These are phyloP conservation scores for Phytopythium mirpurense DNA, from an alignment of 352 stramenopile species.

Conservation along the genomic window DNA sequence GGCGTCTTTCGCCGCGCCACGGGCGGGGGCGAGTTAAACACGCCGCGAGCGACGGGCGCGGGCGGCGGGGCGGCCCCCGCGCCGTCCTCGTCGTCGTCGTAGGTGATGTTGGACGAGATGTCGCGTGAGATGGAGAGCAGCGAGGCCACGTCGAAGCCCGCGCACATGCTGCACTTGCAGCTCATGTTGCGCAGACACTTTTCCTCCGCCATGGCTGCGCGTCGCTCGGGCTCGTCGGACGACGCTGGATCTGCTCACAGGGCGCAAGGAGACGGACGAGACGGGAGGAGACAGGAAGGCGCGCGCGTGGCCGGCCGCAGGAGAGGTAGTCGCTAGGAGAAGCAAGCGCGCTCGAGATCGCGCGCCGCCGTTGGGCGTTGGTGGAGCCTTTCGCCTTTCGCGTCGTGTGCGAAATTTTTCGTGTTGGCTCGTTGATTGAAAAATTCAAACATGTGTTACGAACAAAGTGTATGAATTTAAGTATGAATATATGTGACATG, in stretches of 20 bases:
- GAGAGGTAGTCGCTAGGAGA: background rate
- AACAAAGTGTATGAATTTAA: too few relatives aligned
- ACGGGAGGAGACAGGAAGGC: background rate
- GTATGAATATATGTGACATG: too few relatives aligned
- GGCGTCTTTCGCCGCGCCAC: constrained; percentile 15
- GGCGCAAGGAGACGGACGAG: background rate
- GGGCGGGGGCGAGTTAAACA: constrained; percentile 46
- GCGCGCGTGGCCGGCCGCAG: background rate
- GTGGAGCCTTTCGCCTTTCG: background rate
- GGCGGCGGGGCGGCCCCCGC: constrained; percentile 16
- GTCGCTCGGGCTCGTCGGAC: background rate
- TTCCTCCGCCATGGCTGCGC: constrained; percentile 50
- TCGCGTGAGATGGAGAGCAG: constrained; percentile 76
- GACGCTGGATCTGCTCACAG: background rate
- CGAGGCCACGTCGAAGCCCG: constrained; percentile 70
- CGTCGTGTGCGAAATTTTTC: background rate
- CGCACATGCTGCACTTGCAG: constrained; percentile 79
- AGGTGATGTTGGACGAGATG: constrained; percentile 79
- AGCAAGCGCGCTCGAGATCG: background rate
- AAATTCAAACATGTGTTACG: background rate
- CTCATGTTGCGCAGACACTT: constrained; percentile 86
- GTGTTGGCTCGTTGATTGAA: background rate
- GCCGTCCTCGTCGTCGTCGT: constrained; percentile 31
- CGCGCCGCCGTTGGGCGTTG: background rate
- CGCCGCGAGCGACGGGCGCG: constrained; percentile 14